Percentiles rank a stretch among this genome's conserved stretches.
phyloP scores from a whole-genome alignment of 257 asterid genomes.

The Rehmannia glutinosa region DNA sequence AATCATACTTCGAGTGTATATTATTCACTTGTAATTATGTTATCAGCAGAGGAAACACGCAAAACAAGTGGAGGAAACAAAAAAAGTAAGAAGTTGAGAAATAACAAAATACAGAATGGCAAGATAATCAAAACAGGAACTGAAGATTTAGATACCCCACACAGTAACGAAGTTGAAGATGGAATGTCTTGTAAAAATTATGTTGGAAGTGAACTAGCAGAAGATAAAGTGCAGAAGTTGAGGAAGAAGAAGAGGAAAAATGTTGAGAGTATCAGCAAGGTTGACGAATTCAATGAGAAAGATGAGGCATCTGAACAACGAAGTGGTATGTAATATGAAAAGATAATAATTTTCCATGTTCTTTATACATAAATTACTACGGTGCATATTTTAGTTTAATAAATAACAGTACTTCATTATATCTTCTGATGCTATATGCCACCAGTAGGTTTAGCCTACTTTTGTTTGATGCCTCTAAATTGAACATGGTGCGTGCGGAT shows the following conservation, averaged over 20 bases:
- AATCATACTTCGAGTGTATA: background rate
- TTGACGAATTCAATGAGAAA: slow-evolving; percentile 13
- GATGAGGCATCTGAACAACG: slow-evolving; percentile 19
- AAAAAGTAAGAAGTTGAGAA: slow-evolving; percentile 30
- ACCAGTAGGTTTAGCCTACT: background rate
- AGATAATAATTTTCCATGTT: background rate
- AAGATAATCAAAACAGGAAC: background rate
- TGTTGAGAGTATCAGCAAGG: slow-evolving; percentile 15
- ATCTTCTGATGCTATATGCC: background rate
- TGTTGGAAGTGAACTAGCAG: slow-evolving; percentile 20
- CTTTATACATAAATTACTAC: background rate
- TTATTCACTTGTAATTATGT: background rate
- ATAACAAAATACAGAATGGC: slow-evolving; percentile 29
- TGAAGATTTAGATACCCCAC: background rate
- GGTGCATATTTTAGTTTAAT: background rate
- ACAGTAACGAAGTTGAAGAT: slow-evolving; percentile 20
- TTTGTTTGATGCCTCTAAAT: background rate
- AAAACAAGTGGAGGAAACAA: slow-evolving; percentile 25
- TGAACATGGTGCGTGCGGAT: background rate
- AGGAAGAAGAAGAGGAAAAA: slow-evolving; percentile 40
- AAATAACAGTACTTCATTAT: background rate
- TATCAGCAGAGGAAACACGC: slow-evolving; percentile 29
- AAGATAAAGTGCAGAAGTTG: slow-evolving; percentile 24
- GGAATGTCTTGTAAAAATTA: slow-evolving; percentile 14
- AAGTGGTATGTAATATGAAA: slow-evolving; percentile 26